Conservation (phyloP, 148 eudicot genomes). For the Rhododendron ferrugineum region DNA sequence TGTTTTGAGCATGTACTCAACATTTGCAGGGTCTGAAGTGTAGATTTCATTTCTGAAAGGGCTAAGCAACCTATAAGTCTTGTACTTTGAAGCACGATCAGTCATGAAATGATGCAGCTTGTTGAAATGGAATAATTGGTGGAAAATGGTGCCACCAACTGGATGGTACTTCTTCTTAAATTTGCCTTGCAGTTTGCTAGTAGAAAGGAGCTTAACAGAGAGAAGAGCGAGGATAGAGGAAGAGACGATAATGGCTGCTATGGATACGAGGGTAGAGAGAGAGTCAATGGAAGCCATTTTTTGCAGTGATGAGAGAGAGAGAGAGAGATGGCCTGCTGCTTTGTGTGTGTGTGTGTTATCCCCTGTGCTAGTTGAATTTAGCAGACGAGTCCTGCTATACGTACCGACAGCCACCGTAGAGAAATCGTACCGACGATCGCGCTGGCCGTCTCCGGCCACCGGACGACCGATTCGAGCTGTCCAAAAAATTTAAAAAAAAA, state of each 20-base stretch:
- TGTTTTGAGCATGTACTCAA: slow-evolving; percentile 60
- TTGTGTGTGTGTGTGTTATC: too few relatives aligned
- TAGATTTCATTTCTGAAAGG: slow-evolving; percentile 55
- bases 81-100: slow-evolving; percentile 41
- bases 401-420: too few relatives aligned
- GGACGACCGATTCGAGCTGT: too few relatives aligned
- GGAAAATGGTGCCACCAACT: slow-evolving; percentile 40
- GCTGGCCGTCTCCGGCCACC: too few relatives aligned
- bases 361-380: too few relatives aligned
- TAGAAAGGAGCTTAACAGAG: slow-evolving; percentile 2
- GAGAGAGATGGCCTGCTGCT: background rate
- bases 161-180: slow-evolving; percentile 43
- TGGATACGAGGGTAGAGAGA: background rate
- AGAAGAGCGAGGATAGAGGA: slow-evolving; percentile 14
- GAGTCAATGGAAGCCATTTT: slow-evolving; percentile 3
- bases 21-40: slow-evolving; percentile 63
- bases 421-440: too few relatives aligned
- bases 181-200: background rate
- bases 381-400: too few relatives aligned
- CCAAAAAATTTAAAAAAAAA: too few relatives aligned
- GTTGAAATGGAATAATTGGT: slow-evolving; percentile 47
- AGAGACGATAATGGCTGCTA: background rate
- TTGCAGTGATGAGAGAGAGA: background rate
- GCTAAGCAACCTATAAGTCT: slow-evolving; percentile 49
- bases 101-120: slow-evolving; percentile 60